Base-by-base conservation (phyloP, 352 stramenopile species). In the Discostella stelligera region DNA sequence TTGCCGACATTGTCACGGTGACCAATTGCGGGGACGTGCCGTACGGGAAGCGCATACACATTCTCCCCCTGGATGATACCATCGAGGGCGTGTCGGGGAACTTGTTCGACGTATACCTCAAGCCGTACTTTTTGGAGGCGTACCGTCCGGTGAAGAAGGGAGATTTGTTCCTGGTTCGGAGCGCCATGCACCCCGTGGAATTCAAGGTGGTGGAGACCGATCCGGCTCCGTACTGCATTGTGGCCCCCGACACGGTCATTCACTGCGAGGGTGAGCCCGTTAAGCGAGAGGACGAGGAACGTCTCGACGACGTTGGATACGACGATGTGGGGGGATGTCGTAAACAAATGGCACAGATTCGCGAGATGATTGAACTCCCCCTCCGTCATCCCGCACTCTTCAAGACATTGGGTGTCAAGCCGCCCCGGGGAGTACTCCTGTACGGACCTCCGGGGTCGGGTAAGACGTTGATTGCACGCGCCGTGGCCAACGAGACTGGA, bases 131-230 rank as follows among this genome's bases (percentile, higher is more conserved):
- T 80, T 89, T 99, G 48, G 97, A 99, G 83, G 96, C 97, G 14
- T 99, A 99, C 88, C 96, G 97, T 58, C 97, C 97, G 5, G 94
- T 99, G 25, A 98, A 98, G 88, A 98, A 99, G 88, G 97, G 97
- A 6, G 97, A 99, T 78, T 85, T 99, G 23, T 99, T 99, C 84
- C 90, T 99, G 18, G 97, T 99, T 21, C 90, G 97, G 49, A 93
- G 97, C 55, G 97, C 97, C 37, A 99, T 99, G 97, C 97, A 99
- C 87, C 96, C 97, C 2, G 97, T 99, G 0, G 97, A 99, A 88
- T 99, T 99, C 90, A 99, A 99, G 90, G 97, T 99, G 21, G 97
- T 99, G 53, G 97, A 99, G 86, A 98, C 95, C 3, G 97, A 99
- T 80, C 97, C 97, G 0, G 93, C 91, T 20, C 96, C 96, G 23